These are phyloP conservation scores for Diplodia corticola DNA, from an alignment of 2,329 filamentous ascomycete genomes.

Conservation along the genomic window DNA sequence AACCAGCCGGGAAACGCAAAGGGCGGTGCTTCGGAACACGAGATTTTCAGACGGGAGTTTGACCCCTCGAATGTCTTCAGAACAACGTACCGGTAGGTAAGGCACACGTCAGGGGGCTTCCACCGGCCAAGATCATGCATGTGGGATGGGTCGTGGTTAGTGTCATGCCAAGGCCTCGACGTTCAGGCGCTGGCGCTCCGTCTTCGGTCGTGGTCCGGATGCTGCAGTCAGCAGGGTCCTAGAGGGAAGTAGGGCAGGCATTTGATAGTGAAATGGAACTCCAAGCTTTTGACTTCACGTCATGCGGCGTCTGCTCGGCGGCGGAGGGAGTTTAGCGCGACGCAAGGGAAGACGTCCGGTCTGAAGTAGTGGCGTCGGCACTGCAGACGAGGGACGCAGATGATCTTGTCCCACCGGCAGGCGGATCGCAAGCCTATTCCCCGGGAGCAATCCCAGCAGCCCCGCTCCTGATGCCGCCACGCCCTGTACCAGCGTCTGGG, in stretches of 20 bases:
- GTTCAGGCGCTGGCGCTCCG: conserved; percentile 14
- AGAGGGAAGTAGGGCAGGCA: background rate
- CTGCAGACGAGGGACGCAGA: conserved; percentile 4
- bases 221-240: conserved; percentile 3
- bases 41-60: conserved; percentile 44
- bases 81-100: conserved; percentile 32
- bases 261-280: conserved; percentile 6
- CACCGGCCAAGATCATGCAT: background rate
- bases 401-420: conserved; percentile 17
- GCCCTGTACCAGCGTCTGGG: background rate
- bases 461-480: conserved; percentile 8
- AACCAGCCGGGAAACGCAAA: conserved; percentile 36
- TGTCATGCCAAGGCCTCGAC: conserved; percentile 12
- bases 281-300: conserved; percentile 19
- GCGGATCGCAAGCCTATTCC: conserved; percentile 20
- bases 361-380: conserved; percentile 18
- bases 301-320: conserved; percentile 8
- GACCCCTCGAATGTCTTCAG: conserved; percentile 42
- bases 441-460: conserved; percentile 8
- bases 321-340: conserved; percentile 10
- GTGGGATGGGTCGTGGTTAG: background rate
- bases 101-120: background rate
- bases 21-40: conserved; percentile 38
- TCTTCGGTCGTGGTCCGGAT: conserved; percentile 11
- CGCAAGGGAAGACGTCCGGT: conserved; percentile 6